These are phyloP conservation scores for Aspergillus amoenus DNA, from an alignment of 2,329 filamentous ascomycete genomes.

Conservation along the genomic window DNA sequence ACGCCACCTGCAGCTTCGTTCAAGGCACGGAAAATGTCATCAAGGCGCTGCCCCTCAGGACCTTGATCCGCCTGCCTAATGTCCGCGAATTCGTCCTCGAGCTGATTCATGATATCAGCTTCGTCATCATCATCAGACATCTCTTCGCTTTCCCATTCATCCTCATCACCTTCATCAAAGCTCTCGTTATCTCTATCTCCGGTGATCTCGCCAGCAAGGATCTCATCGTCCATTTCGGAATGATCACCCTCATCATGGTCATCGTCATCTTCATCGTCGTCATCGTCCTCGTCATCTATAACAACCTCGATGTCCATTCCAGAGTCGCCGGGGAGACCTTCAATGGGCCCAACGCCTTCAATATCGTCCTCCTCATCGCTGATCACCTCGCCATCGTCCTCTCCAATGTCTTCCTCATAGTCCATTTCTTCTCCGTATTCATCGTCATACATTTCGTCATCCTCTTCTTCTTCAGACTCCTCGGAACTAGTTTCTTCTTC, in stretches of 20 bases:
- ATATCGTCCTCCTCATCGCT: conserved; percentile 86
- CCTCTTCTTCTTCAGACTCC: conserved; percentile 66
- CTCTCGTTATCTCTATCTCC: conserved; percentile 56
- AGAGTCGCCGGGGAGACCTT: conserved; percentile 62
- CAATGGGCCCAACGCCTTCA: conserved; percentile 72
- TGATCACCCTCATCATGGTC: conserved; percentile 58
- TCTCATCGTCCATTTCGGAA: conserved; percentile 60
- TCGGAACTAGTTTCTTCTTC: conserved; percentile 80
- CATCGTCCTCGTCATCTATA: conserved; percentile 72
- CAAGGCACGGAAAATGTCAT: conserved; percentile 48
- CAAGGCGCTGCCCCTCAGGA: conserved; percentile 43
- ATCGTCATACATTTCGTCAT: conserved; percentile 91
- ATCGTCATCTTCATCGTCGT: conserved; percentile 62
- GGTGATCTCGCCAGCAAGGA: conserved; percentile 55
- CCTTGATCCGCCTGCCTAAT: conserved; percentile 42
- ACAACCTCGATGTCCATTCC: conserved; percentile 80
- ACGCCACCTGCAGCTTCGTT: conserved; percentile 43
- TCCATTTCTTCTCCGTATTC: conserved; percentile 89
- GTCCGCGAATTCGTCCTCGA: conserved; percentile 43
- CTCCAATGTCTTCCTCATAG: conserved; percentile 78
- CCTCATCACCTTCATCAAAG: conserved; percentile 47
- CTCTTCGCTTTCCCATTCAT: conserved; percentile 52
- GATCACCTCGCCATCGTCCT: conserved; percentile 79
- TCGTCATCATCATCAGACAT: conserved; percentile 48
- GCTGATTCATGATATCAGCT: conserved; percentile 45